phyloP scores from a whole-genome alignment of 2,329 filamentous ascomycete genomes.

The Penicillium sp. region DNA sequence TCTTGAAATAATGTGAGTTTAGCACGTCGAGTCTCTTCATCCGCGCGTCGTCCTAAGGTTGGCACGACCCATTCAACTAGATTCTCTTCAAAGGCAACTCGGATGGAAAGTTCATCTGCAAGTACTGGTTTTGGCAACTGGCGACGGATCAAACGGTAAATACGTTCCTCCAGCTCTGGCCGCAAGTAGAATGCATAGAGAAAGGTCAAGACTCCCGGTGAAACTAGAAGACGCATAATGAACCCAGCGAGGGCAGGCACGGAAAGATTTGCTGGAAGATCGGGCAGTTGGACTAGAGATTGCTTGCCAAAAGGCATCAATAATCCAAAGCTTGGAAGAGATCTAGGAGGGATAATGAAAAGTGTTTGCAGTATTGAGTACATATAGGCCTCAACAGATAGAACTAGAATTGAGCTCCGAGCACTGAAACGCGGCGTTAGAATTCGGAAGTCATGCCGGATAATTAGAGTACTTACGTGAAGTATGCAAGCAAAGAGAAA shows the following conservation, averaged over 20 bases:
- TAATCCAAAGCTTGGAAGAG: conserved; percentile 35
- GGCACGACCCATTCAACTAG: conserved; percentile 50
- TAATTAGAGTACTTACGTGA: conserved; percentile 29
- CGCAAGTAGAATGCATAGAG: conserved; percentile 41
- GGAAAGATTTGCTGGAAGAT: conserved; percentile 35
- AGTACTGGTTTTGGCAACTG: conserved; percentile 46
- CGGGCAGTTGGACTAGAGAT: conserved; percentile 40
- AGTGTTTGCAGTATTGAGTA: conserved; percentile 49
- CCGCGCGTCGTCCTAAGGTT: conserved; percentile 43
- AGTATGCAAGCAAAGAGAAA: conserved; percentile 32
- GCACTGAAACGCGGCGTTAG: conserved; percentile 28
- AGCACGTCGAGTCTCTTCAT: conserved; percentile 44
- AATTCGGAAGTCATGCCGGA: no score
- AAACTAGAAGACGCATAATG: conserved; percentile 32
- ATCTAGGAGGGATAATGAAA: conserved; percentile 40
- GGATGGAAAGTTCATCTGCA: conserved; percentile 47
- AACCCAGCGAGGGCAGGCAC: conserved; percentile 30
- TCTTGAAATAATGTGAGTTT: conserved; percentile 43
- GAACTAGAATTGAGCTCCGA: conserved; percentile 38
- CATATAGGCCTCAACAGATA: conserved; percentile 48
- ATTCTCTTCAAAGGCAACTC: conserved; percentile 48
- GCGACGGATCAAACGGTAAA: conserved; percentile 46
- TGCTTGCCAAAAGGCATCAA: conserved; percentile 43
- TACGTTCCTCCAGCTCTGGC: conserved; percentile 42
- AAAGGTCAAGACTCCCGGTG: conserved; percentile 42